Evolutionary conservation across 2,329 filamentous ascomycete genomes (phyloP).

Genomic region (Byssoonygena ceratinophila): DNA sequence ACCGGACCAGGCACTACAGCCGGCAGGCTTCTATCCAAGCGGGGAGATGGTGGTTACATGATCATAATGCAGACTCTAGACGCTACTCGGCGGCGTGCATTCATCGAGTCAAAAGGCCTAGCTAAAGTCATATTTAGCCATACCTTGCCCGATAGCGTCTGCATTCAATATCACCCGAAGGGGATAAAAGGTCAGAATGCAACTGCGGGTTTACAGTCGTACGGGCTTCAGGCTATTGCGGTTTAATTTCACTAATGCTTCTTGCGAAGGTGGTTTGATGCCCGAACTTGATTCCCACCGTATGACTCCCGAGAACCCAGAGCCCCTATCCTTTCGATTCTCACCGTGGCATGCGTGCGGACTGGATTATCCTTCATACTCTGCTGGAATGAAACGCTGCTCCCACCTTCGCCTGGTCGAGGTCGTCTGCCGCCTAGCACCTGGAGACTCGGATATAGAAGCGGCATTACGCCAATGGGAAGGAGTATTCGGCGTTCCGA

Average conservation of each 20-base stretch:
- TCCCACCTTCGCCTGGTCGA: slow-evolving; percentile 30
- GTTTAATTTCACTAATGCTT: neutral
- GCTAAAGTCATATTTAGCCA: slow-evolving; percentile 33
- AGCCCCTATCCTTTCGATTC: slow-evolving; percentile 31
- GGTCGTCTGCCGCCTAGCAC: slow-evolving; percentile 29
- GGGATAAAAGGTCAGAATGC: slow-evolving; percentile 27
- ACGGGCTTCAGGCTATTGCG: too few species aligned
- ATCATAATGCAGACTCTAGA: slow-evolving; percentile 40
- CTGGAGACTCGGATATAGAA: slow-evolving; percentile 29
- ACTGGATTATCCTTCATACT: slow-evolving; percentile 27
- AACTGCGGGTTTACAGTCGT: too few species aligned
- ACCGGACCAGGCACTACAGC: slow-evolving; percentile 31
- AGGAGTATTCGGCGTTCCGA: slow-evolving; percentile 28
- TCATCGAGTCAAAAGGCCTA: slow-evolving; percentile 30
- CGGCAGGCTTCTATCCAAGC: slow-evolving; percentile 33
- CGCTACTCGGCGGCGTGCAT: slow-evolving; percentile 28
- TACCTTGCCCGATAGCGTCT: slow-evolving; percentile 26
- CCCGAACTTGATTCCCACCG: slow-evolving; percentile 36
- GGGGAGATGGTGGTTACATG: slow-evolving; percentile 41
- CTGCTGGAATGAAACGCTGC: slow-evolving; percentile 28
- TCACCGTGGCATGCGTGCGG: slow-evolving; percentile 40
- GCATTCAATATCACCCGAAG: slow-evolving; percentile 39
- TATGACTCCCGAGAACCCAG: slow-evolving; percentile 26
- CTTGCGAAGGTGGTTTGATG: slow-evolving; percentile 33
- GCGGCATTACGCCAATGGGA: slow-evolving; percentile 34